phyloP scores from a whole-genome alignment of 2,329 filamentous ascomycete species.

The Didymella glomerata region DNA sequence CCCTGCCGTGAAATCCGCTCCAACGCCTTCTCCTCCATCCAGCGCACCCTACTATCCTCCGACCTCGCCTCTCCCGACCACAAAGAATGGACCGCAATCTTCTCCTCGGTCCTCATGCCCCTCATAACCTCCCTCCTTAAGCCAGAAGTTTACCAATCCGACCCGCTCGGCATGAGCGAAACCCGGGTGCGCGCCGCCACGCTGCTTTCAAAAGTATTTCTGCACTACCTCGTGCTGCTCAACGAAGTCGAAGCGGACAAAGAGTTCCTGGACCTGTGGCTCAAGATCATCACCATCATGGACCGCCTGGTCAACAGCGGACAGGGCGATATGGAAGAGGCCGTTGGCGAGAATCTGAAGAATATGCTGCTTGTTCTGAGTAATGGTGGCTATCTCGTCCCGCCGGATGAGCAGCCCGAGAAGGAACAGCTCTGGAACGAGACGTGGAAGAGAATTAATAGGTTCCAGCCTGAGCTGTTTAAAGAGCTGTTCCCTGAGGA shows the following conservation, averaged over 20 bases:
- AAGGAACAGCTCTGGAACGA: constrained; percentile 67
- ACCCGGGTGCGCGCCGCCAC: constrained; percentile 92
- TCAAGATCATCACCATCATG: constrained; percentile 91
- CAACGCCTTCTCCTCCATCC: constrained; percentile 84
- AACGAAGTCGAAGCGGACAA: constrained; percentile 87
- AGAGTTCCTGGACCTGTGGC: constrained; percentile 90
- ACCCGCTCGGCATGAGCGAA: constrained; percentile 92
- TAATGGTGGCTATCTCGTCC: constrained; percentile 82
- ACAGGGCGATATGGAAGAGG: constrained; percentile 93
- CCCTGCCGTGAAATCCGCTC: constrained; percentile 92
- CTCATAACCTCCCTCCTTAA: constrained; percentile 87
- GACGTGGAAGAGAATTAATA: constrained; percentile 66
- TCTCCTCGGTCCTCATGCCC: constrained; percentile 91
- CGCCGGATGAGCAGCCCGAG: constrained; percentile 64
- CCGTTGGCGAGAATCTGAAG: constrained; percentile 92
- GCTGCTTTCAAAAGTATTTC: constrained; percentile 90
- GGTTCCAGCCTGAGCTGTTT: constrained; percentile 68
- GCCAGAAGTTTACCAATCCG: constrained; percentile 91
- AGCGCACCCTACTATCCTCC: constrained; percentile 84
- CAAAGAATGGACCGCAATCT: constrained; percentile 93
- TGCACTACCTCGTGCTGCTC: constrained; percentile 88
- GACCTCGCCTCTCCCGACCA: constrained; percentile 84
- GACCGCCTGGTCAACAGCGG: constrained; percentile 96
- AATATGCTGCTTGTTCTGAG: constrained; percentile 97
- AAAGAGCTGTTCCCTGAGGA: constrained; percentile 65